Evolutionary conservation across 2,329 filamentous ascomycete species (phyloP), one percentile per base, ranked within the genome.

Genomic region (Magnaporthiopsis incrustans): DNA sequence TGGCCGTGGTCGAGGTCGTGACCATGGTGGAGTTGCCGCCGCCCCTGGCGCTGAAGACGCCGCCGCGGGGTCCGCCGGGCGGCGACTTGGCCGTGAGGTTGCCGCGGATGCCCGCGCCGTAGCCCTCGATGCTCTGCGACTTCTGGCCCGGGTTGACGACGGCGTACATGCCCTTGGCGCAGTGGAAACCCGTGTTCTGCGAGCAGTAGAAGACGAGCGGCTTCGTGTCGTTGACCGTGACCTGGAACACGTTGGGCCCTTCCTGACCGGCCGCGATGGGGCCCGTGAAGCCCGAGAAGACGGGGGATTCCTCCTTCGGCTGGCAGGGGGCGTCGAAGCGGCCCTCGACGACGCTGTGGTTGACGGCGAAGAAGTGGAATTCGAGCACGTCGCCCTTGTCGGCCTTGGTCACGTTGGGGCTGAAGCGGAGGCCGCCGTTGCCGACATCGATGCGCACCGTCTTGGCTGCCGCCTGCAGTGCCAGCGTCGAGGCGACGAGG

Each of bases 341-440:
- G 26, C 79, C 78, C 68, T 78, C 75, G 3, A 76, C 79, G 18
- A 85, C 79, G 14, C 78, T 80, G 74, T 84, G 81, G 68, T 80
- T 80, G 67, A 76, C 75, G 4, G 78, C 75, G 64, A 77, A 77
- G 71, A 83, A 84, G 68, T 82, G 79, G 73, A 83, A 84, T 68
- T 82, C 79, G 60, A 85, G 74, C 60, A 78, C 74, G 66, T 81
- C 81, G 64, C 82, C 82, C 4, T 75, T 65, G 32, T 73, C 68
- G 22, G 81, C 80, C n/a, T 71, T 73, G 63, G 82, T 66, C 53
- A 74, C 76, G 64, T 77, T 73, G 2, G 82, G 82, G 14, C 68
- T 73, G 70, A 82, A 83, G 35, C 69, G 71, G 30, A 81, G 69
- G 4, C 73, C 75, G 27, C 74, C 73, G 61, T 77, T 73, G 63